A percentile compares a stretch with the other conserved stretches of the same genome.
These are phyloP conservation scores for Oidium heveae DNA, from an alignment of 2,329 filamentous ascomycete species.

Conservation along the genomic window DNA sequence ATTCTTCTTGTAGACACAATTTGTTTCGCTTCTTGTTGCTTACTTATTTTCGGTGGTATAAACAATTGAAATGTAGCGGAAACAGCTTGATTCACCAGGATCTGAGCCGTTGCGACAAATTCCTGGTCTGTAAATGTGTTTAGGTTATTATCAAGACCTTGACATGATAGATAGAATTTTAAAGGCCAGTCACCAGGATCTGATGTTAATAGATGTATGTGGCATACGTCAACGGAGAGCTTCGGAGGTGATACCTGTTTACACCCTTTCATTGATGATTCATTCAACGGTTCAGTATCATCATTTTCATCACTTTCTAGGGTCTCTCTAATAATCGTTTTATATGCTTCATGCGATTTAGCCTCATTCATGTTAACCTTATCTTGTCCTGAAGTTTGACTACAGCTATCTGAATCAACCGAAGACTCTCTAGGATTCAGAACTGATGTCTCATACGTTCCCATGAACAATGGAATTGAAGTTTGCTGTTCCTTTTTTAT, in stretches of 20 bases:
- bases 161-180: constrained; percentile 30
- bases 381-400: constrained; percentile 29
- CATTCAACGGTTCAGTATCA: constrained; percentile 11
- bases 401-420: constrained; percentile 14
- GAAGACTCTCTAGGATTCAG: background rate
- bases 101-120: constrained; percentile 39
- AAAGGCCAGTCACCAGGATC: constrained; percentile 19
- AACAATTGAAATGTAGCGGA: constrained; percentile 20
- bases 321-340: background rate
- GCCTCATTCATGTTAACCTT: constrained; percentile 18
- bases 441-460: background rate
- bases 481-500: background rate
- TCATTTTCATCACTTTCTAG: constrained; percentile 1
- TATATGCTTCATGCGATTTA: background rate
- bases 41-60: constrained; percentile 2
- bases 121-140: constrained; percentile 25
- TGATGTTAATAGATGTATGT: constrained; percentile 10
- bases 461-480: too few relatives aligned
- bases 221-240: constrained; percentile 2
- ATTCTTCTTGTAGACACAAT: constrained; percentile 9
- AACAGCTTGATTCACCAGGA: constrained; percentile 44
- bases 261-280: constrained; percentile 11
- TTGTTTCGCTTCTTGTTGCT: constrained; percentile 2
- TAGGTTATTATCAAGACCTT: constrained; percentile 21
- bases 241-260: constrained; percentile 8